These are phyloP conservation scores for Coniosporium tulheliwenetii DNA, from an alignment of 2,329 filamentous ascomycete species.

Conservation along the genomic window DNA sequence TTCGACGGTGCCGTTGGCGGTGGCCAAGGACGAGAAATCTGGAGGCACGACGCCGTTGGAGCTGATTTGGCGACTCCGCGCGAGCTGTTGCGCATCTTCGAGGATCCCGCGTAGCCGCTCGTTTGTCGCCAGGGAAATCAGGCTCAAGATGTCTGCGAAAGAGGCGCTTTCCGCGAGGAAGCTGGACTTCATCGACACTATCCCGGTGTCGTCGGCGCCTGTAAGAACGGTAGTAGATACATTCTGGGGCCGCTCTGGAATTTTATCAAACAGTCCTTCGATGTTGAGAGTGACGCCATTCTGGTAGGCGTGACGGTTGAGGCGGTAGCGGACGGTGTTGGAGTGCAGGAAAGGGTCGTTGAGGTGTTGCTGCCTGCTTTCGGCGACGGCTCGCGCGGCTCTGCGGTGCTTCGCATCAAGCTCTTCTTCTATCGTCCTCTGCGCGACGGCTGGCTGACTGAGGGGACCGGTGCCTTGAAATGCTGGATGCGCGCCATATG, in stretches of 20 bases:
- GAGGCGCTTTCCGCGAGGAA: slow-evolving; percentile 54
- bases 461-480: slow-evolving; percentile 22
- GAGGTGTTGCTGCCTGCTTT: slow-evolving; percentile 51
- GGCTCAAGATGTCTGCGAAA: slow-evolving; percentile 66
- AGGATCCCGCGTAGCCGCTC: slow-evolving; percentile 61
- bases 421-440: slow-evolving; percentile 49
- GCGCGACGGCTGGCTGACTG: slow-evolving; percentile 43
- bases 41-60: slow-evolving; percentile 66
- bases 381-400: slow-evolving; percentile 46
- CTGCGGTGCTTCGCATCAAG: slow-evolving; percentile 51
- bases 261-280: slow-evolving; percentile 32
- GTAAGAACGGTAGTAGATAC: slow-evolving; percentile 35
- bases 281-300: slow-evolving; percentile 43
- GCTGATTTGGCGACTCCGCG: slow-evolving; percentile 56
- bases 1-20: slow-evolving; percentile 25
- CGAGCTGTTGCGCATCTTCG: slow-evolving; percentile 59
- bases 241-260: slow-evolving; percentile 26
- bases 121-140: slow-evolving; percentile 71
- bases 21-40: slow-evolving; percentile 61
- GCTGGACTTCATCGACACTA: slow-evolving; percentile 42
- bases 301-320: slow-evolving; percentile 41
- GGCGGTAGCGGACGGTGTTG: slow-evolving; percentile 37
- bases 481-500: slow-evolving; percentile 15
- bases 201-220: slow-evolving; percentile 45
- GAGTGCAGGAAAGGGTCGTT: slow-evolving; percentile 58